Evolutionary conservation across 2,329 filamentous ascomycete genomes (phyloP), one percentile per base, ranked within the genome.

Genomic region (Clarireedia paspali): DNA sequence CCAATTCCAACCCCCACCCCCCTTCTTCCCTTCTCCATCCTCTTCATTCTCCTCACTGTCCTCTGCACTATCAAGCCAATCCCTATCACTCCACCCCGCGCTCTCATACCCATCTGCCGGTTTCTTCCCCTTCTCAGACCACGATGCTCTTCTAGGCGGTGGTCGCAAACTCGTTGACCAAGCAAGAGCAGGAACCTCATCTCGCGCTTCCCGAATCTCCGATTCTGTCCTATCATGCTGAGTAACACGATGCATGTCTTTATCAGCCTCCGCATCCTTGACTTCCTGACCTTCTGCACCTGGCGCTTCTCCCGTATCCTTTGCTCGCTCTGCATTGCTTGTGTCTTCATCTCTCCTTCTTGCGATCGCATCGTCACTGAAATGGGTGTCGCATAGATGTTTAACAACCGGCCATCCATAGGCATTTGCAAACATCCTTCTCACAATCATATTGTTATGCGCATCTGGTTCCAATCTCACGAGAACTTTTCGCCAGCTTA

Each of bases 331-430:
- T 0, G 72, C 70, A n/a, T 76, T 79, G 44, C 77, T 73, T 68
- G 89, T 86, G 34, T 85, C 72, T 49, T 87, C 82, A 64, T 91
- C 88, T 1, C 82, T 77, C 1, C 80, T 84, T 15, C 79, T 77
- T 0, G 88, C 85, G 1, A 79, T 73, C 48, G 80, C 81, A 0
- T 83, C 84, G 67, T 95, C 88, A 53, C 84, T 88, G 69, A 99
- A 99, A 72, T 99, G 94, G 0, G 90, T 91, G 66, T 97, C 91
- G 52, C 94, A 92, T 20, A 97, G 74, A 72, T 99, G 94, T 72
- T 96, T 91, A 50, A 97, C 77, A 0, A 99, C 94, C 0, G 94
- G 94, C 94, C 94, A 99, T 2, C 94, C 94, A 65, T 95, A 95
- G 0, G 94, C 94, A 67, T 99, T 99, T 56, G 91, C 87, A 70